phyloP scores from a whole-genome alignment of 1,139 yeast species.

The Blastobotrys persicus region DNA sequence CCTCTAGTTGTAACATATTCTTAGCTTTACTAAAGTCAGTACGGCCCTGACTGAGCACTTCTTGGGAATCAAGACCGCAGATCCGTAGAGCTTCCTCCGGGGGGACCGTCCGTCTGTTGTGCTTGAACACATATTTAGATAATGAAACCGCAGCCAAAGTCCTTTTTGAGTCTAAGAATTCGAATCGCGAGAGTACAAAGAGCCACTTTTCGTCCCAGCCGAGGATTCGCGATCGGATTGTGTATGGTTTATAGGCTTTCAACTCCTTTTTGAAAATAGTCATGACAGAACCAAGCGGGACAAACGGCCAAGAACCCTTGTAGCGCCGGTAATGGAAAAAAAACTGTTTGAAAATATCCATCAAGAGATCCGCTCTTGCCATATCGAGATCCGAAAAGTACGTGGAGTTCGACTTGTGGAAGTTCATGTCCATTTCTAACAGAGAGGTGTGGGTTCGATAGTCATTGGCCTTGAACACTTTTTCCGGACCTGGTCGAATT shows the following conservation, averaged over 20 bases:
- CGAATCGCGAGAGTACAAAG: constrained; percentile 64
- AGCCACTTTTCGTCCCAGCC: constrained; percentile 93
- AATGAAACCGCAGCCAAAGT: constrained; percentile 59
- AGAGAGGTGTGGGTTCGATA: constrained; percentile 64
- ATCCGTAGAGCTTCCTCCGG: constrained; percentile 59
- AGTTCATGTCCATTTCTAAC: constrained; percentile 77
- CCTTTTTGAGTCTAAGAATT: constrained; percentile 40
- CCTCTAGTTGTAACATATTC: constrained; percentile 38
- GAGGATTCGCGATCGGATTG: constrained; percentile 56
- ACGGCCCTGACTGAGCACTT: constrained; percentile 45
- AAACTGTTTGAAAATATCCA: constrained; percentile 46
- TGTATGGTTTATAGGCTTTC: constrained; percentile 58
- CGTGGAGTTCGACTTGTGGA: constrained; percentile 85
- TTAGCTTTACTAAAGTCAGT: constrained; percentile 41
- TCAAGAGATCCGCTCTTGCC: constrained; percentile 65
- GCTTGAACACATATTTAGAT: constrained; percentile 78
- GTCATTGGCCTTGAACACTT: constrained; percentile 45
- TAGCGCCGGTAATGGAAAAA: constrained; percentile 38
- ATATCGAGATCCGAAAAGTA: constrained; percentile 83
- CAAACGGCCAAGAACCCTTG: constrained; percentile 56
- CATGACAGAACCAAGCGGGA: constrained; percentile 75
- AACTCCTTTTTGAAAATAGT: constrained; percentile 72
- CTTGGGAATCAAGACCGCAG: constrained; percentile 57
- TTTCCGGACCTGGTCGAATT: constrained; percentile 19
- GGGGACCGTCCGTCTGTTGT: constrained; percentile 64